Evolutionary conservation across 1,139 yeast species (phyloP).

Genomic region (Yamadazyma trypodendri): DNA sequence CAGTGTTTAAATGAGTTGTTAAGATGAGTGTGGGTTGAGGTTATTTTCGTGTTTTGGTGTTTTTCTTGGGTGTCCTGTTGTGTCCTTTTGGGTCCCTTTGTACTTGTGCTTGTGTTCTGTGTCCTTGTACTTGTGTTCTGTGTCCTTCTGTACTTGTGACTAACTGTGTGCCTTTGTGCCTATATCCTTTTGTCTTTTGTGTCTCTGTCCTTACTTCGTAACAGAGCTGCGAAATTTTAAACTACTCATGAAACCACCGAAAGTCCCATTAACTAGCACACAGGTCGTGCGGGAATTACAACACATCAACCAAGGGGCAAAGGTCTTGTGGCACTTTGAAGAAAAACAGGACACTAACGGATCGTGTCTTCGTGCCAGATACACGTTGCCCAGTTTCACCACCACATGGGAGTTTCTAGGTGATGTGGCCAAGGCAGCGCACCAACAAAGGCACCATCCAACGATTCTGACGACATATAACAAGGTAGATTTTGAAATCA

Average conservation of each 20-base stretch:
- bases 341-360: slow-evolving; percentile 1
- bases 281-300: slow-evolving; percentile 7
- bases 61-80: too few species aligned
- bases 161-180: too few species aligned
- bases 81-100: too few species aligned
- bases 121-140: too few species aligned
- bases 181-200: too few species aligned
- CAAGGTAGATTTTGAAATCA: slow-evolving; percentile 52
- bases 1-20: too few species aligned
- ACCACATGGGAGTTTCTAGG: slow-evolving; percentile 67
- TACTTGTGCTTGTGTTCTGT: too few species aligned
- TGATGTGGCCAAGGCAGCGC: slow-evolving; percentile 59
- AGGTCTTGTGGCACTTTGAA: slow-evolving; percentile 13
- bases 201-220: too few species aligned
- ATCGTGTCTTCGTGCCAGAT: slow-evolving; percentile 22
- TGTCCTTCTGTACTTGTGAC: too few species aligned
- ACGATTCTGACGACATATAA: slow-evolving; percentile 64
- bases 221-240: not conserved
- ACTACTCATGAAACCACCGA: not conserved
- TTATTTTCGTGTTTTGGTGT: too few species aligned
- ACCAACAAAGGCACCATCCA: slow-evolving; percentile 71
- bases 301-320: slow-evolving; percentile 12
- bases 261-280: not conserved
- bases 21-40: too few species aligned
- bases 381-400: slow-evolving; percentile 50